Evolutionary conservation across 257 asterid genomes (phyloP), one percentile per base, ranked within the genome.

Genomic region (Ajuga chamaepitys): DNA sequence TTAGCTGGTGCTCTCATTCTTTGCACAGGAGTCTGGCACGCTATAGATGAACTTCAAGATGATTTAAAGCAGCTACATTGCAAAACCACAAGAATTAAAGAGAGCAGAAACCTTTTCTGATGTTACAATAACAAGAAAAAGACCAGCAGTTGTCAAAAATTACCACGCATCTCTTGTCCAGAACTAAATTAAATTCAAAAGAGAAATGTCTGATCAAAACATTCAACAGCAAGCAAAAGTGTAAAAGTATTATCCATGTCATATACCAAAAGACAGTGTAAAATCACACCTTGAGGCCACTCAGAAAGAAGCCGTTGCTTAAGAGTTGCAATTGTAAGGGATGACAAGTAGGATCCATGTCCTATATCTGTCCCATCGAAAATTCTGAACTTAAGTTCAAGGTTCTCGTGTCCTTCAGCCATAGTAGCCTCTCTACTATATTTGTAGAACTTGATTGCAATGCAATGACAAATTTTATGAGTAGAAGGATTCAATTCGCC

Each of bases 291-390:
- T 78, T 84, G 95, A 77, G 86, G 91, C 90, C 90, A 84, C 70
- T 81, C 79, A 21, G 85, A 75, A 70, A 81, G 70, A 64, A 83
- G 84, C 70, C 75, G 65, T 62, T 81, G 85, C 63, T 81, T 83
- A 57, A 83, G 85, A 38, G 74, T 48, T 16, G 82, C 78, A 71
- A 80, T 42, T 16, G 83, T 67, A 51, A 75, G 74, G 30, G 88
- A 83, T 7, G 82, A 68, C 22, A 78, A 41, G 70, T 86, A 83
- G 32, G 82, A 74, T 34, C 77, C 77, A 41, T 83, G 86, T 34
- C 86, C 78, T 63, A 84, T 86, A 74, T 82, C 88, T 18, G 95
- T 82, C 72, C 95, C 88, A 64, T 86, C 95, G 44, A 69, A 86
- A 62, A 86, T 80, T 72, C 91, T 80, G 77, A 84, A 86, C 78